Percentiles rank a stretch among this genome's conserved stretches.
These are phyloP conservation scores for Entrophospora sp. DNA, from an alignment of 192 early-diverging fungal species.

Conservation along the genomic window DNA sequence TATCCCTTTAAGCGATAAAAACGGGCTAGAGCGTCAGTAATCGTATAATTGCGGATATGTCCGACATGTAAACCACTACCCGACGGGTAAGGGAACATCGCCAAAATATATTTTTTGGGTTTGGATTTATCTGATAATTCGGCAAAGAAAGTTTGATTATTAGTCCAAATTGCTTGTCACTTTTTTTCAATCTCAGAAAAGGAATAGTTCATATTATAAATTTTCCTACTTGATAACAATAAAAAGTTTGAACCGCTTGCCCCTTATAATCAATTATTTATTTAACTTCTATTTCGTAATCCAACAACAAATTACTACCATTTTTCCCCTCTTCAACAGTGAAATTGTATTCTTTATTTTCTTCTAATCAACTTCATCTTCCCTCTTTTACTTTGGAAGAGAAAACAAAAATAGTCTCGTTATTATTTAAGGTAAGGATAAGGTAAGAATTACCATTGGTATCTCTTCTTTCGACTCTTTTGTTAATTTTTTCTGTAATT, in stretches of 20 bases:
- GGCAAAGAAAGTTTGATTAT: too few relatives aligned
- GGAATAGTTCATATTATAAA: too few relatives aligned
- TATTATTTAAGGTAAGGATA: not conserved
- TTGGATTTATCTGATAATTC: too few relatives aligned
- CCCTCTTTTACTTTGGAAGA: not conserved
- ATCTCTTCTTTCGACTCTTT: not conserved
- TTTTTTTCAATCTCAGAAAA: too few relatives aligned
- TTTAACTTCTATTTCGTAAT: not conserved
- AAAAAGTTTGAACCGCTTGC: too few relatives aligned
- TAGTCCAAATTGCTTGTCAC: too few relatives aligned
- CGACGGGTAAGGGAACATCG: not conserved
- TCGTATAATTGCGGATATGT: not conserved
- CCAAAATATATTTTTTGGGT: constrained; percentile 1
- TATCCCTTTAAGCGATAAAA: constrained; percentile 1
- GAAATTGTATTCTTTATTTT: not conserved
- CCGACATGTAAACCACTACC: constrained; percentile 3
- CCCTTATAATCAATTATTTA: too few relatives aligned
- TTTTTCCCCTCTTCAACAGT: not conserved
- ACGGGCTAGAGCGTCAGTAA: not conserved
- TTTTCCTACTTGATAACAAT: too few relatives aligned
- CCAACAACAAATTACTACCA: not conserved
- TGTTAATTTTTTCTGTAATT: not conserved
- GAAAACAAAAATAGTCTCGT: not conserved
- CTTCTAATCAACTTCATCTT: not conserved
- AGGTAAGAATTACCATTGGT: not conserved